Conservation (phyloP, 2,329 filamentous ascomycete species). For the Aspergillus sp. region DNA sequence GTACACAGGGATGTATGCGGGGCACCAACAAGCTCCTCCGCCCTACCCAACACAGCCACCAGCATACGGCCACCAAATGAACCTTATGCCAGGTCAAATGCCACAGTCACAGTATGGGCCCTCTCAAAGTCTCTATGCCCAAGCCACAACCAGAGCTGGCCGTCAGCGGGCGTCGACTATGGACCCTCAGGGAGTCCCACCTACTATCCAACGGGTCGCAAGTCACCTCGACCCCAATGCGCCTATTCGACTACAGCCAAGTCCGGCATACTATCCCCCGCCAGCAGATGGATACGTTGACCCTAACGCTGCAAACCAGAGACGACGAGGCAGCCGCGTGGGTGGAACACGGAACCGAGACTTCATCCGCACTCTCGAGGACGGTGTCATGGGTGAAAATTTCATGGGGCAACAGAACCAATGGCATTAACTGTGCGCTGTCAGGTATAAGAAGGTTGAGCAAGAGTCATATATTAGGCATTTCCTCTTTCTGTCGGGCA, state of each 20-base stretch:
- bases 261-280: constrained; percentile 94
- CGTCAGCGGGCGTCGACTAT: constrained; percentile 93
- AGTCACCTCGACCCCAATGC: constrained; percentile 94
- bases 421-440: constrained; percentile 56
- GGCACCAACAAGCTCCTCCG: constrained; percentile 69
- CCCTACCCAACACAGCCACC: constrained; percentile 73
- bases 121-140: constrained; percentile 72
- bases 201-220: constrained; percentile 88
- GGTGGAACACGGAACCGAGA: constrained; percentile 65
- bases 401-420: constrained; percentile 75
- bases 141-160: constrained; percentile 73
- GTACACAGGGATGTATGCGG: constrained; percentile 77
- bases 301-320: constrained; percentile 62
- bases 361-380: constrained; percentile 92
- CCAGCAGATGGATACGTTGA: constrained; percentile 78
- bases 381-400: constrained; percentile 80
- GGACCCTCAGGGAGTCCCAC: constrained; percentile 91
- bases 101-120: constrained; percentile 65
- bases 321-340: constrained; percentile 73
- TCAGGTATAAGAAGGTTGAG: constrained; percentile 10
- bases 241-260: constrained; percentile 90
- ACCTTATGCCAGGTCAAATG: constrained; percentile 67
- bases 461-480: constrained; percentile 16
- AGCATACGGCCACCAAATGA: constrained; percentile 71
- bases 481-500: constrained; percentile 16